Evolutionary conservation across 1,284 basidiomycete species (phyloP).

Genomic region (Paramarasmius palmivorus): DNA sequence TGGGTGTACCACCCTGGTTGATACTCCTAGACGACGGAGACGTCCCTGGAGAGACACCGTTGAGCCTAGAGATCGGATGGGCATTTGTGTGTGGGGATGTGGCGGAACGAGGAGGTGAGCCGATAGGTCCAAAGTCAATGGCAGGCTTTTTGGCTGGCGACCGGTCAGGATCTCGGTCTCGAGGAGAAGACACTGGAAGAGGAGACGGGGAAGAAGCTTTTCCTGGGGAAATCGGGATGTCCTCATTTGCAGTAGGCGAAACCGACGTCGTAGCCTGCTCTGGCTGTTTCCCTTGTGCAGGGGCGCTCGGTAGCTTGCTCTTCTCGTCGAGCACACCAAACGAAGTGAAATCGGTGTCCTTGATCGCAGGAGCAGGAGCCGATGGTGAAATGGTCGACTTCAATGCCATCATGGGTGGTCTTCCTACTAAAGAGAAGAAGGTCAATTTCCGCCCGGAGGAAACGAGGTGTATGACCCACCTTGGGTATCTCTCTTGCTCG

Average conservation of each 20-base stretch:
- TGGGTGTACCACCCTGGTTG: slow-evolving; percentile 26
- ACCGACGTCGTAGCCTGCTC: slow-evolving; percentile 9
- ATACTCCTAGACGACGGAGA: slow-evolving; percentile 35
- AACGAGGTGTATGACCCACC: slow-evolving; percentile 22
- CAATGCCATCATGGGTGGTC: slow-evolving; percentile 65
- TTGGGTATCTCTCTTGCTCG: slow-evolving; percentile 27
- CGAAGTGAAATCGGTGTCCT: slow-evolving; percentile 74
- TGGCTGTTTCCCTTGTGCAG: slow-evolving; percentile 35
- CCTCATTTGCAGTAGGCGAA: slow-evolving; percentile 6
- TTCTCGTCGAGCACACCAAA: slow-evolving; percentile 58
- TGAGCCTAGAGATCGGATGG: slow-evolving; percentile 31
- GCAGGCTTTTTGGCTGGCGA: slow-evolving; percentile 32
- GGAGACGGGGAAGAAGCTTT: slow-evolving; percentile 27
- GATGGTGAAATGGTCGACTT: slow-evolving; percentile 74
- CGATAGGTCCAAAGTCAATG: slow-evolving; percentile 74
- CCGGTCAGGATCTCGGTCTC: slow-evolving; percentile 32
- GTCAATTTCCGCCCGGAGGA: slow-evolving; percentile 43
- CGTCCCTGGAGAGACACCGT: slow-evolving; percentile 46
- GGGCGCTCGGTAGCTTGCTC: slow-evolving; percentile 46
- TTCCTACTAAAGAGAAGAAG: slow-evolving; percentile 49
- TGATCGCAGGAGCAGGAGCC: slow-evolving; percentile 74
- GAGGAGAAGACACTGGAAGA: slow-evolving; percentile 57
- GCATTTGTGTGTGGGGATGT: slow-evolving; percentile 38
- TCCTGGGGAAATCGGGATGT: slow-evolving; percentile 7
- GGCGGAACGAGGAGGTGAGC: slow-evolving; percentile 60